Base-by-base conservation (phyloP, 257 asterid species). In the Avicennia marina region DNA sequence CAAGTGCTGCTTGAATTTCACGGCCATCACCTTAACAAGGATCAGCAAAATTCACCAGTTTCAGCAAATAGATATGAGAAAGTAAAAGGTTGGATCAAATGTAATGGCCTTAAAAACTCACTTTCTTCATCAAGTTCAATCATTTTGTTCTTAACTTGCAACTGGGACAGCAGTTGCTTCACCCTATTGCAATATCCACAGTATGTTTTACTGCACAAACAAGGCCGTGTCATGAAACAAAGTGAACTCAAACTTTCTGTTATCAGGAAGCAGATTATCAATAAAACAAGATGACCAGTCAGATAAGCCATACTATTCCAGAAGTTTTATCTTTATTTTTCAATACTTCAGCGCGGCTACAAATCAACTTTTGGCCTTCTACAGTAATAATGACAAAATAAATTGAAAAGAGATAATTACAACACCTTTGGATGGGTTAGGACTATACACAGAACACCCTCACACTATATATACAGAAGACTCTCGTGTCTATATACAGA, bases 51-150 rank as follows among this genome's bases (percentile, higher is more conserved):
- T 22, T 19, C 19, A 20, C 46, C 19, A 69, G 53, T 31, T 53
- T 34, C 51, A 42, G 19, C 6, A 38, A 16, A 15, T 5, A 11
- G 12, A 13, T 26, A 10, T 16, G 21, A 36, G 25, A 40, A 1
- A 24, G 24, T 20, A 53, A 13, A 19, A 63, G 1, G 10, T 11
- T 11, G 31, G 40, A 31, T 26, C 11, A 31, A 27, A 52, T 12
- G 11, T 36, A 29, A 3, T 2, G 7, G 33, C n/a, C 7, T 50
- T 13, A 11, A 4, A 15, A 19, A 78, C 89, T 84, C 67, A 89
- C 96, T 78, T 77, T 85, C 94, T 58, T 65, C 66, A 11, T 89
- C 83, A 50, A 89, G 90, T 56, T 89, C 96, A 53, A 85, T 65
- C 42, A 83, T 77, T 72, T 79, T 77, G 69, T 63, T 69, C 47